Percentiles rank a stretch among this genome's conserved stretches.
These are phyloP conservation scores for Delonix regia DNA, from an alignment of 306 rosid species.

Conservation along the genomic window DNA sequence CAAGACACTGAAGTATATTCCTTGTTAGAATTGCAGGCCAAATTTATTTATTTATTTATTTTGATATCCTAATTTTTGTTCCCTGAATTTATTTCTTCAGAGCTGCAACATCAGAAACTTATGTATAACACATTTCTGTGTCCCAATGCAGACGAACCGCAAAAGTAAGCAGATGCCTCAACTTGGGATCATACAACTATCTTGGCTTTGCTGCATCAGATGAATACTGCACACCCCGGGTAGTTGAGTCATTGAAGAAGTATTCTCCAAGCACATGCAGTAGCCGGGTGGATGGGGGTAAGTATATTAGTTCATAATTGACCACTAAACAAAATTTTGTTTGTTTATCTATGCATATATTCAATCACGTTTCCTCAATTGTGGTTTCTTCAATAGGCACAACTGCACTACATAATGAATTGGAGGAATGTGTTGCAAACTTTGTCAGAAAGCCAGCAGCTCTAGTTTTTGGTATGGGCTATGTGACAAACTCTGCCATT, in stretches of 20 bases:
- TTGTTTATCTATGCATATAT: conserved; percentile 8
- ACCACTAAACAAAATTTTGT: background rate
- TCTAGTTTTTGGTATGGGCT: conserved; percentile 73
- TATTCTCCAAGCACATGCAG: conserved; percentile 78
- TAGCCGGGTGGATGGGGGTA: conserved; percentile 72
- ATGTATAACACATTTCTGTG: background rate
- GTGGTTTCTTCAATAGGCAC: conserved; percentile 48
- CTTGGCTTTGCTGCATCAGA: conserved; percentile 80
- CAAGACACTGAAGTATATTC: conserved; percentile 58
- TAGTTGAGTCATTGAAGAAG: conserved; percentile 51
- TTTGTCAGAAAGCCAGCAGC: conserved; percentile 74
- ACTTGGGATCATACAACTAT: conserved; percentile 79
- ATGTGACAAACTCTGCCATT: conserved; percentile 70
- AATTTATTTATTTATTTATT: background rate
- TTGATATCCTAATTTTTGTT: background rate
- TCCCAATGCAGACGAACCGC: conserved; percentile 55
- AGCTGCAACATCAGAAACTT: background rate
- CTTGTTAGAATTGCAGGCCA: background rate
- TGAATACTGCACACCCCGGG: conserved; percentile 82
- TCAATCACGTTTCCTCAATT: background rate
- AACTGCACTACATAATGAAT: conserved; percentile 48
- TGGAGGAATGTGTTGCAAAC: conserved; percentile 64
- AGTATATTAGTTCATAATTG: conserved; percentile 8
- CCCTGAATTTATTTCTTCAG: background rate
- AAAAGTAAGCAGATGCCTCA: conserved; percentile 57